These are phyloP conservation scores for Triadica sebifera DNA, from an alignment of 345 rosid genomes.

Conservation along the genomic window DNA sequence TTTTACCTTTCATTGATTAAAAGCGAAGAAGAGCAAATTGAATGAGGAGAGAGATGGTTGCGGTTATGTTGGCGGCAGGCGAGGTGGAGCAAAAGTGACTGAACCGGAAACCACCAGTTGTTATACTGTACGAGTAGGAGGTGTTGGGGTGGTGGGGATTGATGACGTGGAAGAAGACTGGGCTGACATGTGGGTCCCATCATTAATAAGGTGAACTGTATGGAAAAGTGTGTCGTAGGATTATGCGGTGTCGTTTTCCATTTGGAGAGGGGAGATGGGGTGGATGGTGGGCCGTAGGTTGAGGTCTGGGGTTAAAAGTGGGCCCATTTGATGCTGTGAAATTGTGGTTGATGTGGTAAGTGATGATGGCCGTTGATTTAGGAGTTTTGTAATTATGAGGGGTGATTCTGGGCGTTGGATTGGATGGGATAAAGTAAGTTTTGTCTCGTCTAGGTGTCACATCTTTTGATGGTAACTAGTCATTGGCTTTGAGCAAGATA, in stretches of 20 bases:
- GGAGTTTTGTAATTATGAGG: not conserved
- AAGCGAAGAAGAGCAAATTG: too few species aligned
- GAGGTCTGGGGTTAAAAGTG: not conserved
- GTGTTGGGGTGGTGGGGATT: not conserved
- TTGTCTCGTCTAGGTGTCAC: not conserved
- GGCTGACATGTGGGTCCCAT: not conserved
- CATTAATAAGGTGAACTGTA: constrained; percentile 1
- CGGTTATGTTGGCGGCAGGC: not conserved
- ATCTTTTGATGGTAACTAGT: not conserved
- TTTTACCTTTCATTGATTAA: too few species aligned
- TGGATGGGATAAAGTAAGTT: not conserved
- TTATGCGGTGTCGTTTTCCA: constrained; percentile 17
- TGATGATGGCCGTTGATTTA: not conserved
- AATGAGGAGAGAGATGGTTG: too few species aligned
- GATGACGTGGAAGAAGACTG: not conserved
- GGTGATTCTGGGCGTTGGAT: constrained; percentile 21
- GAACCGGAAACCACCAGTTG: not conserved
- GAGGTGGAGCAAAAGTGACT: not conserved
- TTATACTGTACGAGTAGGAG: not conserved
- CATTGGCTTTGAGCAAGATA: not conserved
- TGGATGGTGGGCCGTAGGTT: too few species aligned
- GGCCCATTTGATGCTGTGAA: not conserved
- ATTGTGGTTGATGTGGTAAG: not conserved
- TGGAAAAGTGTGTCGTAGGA: constrained; percentile 5
- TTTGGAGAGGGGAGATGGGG: not conserved